Conservation (phyloP, 805 yeast species). For the Vanderwaltozyma polyspora region DNA sequence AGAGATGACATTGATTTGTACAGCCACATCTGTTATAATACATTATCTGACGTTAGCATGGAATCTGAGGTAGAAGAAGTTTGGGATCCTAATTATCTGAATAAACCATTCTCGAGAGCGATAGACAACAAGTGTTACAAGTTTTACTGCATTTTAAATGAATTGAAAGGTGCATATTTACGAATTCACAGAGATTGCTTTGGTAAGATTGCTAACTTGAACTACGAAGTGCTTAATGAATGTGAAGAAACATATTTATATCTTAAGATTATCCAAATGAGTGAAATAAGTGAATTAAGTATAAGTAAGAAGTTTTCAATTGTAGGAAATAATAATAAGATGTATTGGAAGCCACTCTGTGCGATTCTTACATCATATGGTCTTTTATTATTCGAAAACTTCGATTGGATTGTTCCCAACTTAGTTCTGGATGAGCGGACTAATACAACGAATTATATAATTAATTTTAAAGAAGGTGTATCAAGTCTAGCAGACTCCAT, state of each 20-base stretch:
- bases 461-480: slow-evolving; percentile 21
- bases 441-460: slow-evolving; percentile 21
- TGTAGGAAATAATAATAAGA: slow-evolving; percentile 16
- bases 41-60: slow-evolving; percentile 8
- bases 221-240: slow-evolving; percentile 12
- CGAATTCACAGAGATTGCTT: slow-evolving; percentile 21
- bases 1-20: slow-evolving; percentile 22
- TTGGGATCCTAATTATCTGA: slow-evolving; percentile 5
- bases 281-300: slow-evolving; percentile 29
- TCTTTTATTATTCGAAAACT: slow-evolving; percentile 33
- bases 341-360: slow-evolving; percentile 34
- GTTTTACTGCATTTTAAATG: slow-evolving; percentile 14
- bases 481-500: slow-evolving; percentile 7
- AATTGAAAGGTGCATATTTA: slow-evolving; percentile 27
- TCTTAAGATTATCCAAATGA: slow-evolving; percentile 26
- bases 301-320: slow-evolving; percentile 2
- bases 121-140: slow-evolving; percentile 11
- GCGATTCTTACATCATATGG: slow-evolving; percentile 43
- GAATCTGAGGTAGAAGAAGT: slow-evolving; percentile 5
- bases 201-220: slow-evolving; percentile 8
- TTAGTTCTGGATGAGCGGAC: slow-evolving; percentile 13
- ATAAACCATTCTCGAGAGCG: slow-evolving; percentile 2
- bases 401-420: slow-evolving; percentile 25
- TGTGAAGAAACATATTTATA: slow-evolving; percentile 7
- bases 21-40: slow-evolving; percentile 14